Base-by-base conservation (phyloP, 1,284 basidiomycete species). In the Cutaneotrichosporon cyanovorans region DNA sequence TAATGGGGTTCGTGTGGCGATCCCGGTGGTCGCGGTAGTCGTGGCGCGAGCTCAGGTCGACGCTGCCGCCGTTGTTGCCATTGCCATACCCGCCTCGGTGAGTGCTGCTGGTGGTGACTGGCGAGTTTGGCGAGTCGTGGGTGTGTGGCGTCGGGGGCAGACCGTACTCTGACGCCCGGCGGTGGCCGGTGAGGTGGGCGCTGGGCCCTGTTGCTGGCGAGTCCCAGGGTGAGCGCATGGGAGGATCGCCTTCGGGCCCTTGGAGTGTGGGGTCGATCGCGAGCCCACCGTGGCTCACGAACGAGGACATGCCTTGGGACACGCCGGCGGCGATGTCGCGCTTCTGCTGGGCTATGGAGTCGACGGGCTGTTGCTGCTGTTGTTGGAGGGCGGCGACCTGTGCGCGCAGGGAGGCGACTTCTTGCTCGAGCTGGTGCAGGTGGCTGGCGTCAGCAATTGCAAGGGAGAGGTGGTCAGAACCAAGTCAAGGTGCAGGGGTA, bases 401-500 rank as follows among this genome's bases (percentile, higher is more conserved):
- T 1, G 68, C 65, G 31, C 69, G 60, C 3, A 73, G 65, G 3
- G 57, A 53, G 4, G 63, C 55, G 18, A 73, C 67, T 39, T 73
- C 72, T 45, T 72, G 67, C 49, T 73, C 72, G 6, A 73, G 61
- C 15, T 66, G 63, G 45, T 71, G 69, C 11, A 73, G 62, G 50
- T 73, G 71, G 50, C 72, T 73, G 42, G 2, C 12, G 37, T 20
- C 11, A 40, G 36, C 21, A 31, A n/a, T n/a, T n/a, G n/a, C n/a
- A n/a, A n/a, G n/a, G n/a, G n/a, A n/a, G n/a, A n/a, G n/a, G n/a
- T n/a, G n/a, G n/a, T n/a, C n/a, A n/a, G n/a, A n/a, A n/a, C n/a
- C n/a, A n/a, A n/a, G n/a, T n/a, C n/a, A n/a, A n/a, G n/a, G n/a
- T n/a, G n/a, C n/a, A n/a, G n/a, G n/a, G n/a, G n/a, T n/a, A n/a